A percentile compares a stretch with the other conserved stretches of the same genome.
Evolutionary conservation across 306 rosid genomes (phyloP).

Genomic region (Vigna nakashimae): DNA sequence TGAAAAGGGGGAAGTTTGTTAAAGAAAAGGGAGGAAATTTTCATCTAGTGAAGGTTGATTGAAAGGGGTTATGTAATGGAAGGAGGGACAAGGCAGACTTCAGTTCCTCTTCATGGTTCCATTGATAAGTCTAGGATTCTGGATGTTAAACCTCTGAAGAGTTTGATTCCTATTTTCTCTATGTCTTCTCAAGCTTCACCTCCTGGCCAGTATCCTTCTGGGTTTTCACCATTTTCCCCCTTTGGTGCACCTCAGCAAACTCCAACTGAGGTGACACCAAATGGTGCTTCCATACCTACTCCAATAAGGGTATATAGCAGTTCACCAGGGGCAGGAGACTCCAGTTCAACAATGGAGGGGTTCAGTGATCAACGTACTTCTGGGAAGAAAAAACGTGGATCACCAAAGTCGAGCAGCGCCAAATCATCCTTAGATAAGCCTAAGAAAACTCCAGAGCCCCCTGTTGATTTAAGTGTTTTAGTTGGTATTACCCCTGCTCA

Average conservation of each 20-base stretch:
- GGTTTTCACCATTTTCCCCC: slow-evolving; percentile 65
- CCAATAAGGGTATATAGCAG: slow-evolving; percentile 42
- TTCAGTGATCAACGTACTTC: slow-evolving; percentile 25
- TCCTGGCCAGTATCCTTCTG: slow-evolving; percentile 51
- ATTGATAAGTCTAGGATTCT: slow-evolving; percentile 63
- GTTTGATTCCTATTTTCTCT: slow-evolving; percentile 64
- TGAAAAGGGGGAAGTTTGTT: neutral
- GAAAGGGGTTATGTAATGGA: slow-evolving; percentile 55
- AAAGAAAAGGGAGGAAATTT: neutral
- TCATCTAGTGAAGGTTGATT: slow-evolving; percentile 33
- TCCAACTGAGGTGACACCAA: slow-evolving; percentile 14
- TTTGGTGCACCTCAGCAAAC: slow-evolving; percentile 54
- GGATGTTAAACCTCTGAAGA: slow-evolving; percentile 69
- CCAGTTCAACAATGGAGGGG: slow-evolving; percentile 35
- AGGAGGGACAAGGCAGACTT: slow-evolving; percentile 51
- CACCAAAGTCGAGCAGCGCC: neutral
- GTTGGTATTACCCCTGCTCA: slow-evolving; percentile 42
- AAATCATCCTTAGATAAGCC: slow-evolving; percentile 44
- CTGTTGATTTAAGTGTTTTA: slow-evolving; percentile 42
- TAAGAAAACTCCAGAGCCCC: slow-evolving; percentile 16
- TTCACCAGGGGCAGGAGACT: slow-evolving; percentile 42
- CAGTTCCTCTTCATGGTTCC: slow-evolving; percentile 55
- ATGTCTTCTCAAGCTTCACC: slow-evolving; percentile 45
- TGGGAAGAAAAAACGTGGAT: slow-evolving; percentile 32
- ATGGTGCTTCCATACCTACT: slow-evolving; percentile 23